phyloP scores from a whole-genome alignment of 768 basidiomycete genomes.

The Pisolithus marmoratus region DNA sequence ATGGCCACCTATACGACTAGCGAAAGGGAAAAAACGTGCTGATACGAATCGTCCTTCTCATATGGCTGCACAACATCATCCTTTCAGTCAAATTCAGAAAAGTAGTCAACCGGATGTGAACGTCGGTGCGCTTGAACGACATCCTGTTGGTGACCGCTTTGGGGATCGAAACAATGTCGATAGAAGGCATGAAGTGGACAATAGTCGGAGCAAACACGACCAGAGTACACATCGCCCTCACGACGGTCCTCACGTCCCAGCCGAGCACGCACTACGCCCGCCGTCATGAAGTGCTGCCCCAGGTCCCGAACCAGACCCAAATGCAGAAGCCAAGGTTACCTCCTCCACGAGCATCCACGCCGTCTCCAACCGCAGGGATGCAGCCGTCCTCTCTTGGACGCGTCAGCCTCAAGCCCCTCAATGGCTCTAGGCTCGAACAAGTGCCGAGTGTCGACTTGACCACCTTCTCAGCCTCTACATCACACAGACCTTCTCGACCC shows the following conservation, averaged over 20 bases:
- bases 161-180: no score
- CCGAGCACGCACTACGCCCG: no score
- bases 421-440: neutral
- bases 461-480: slow-evolving; percentile 6
- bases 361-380: neutral
- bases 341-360: slow-evolving; percentile 5
- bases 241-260: no score
- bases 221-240: no score
- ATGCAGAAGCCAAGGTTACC: slow-evolving; percentile 7
- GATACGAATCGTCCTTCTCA: neutral
- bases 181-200: no score
- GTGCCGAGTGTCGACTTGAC: slow-evolving; percentile 22
- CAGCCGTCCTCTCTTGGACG: slow-evolving; percentile 10
- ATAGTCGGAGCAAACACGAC: no score
- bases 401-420: slow-evolving; percentile 13
- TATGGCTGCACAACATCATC: neutral
- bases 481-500: slow-evolving; percentile 8
- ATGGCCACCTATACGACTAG: no score
- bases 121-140: neutral
- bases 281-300: no score
- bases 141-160: no score
- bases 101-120: neutral
- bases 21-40: neutral
- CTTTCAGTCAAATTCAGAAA: slow-evolving; percentile 5
- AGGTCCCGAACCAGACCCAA: no score